Conservation (phyloP, 306 rosid species). For the Pyrus communis region DNA sequence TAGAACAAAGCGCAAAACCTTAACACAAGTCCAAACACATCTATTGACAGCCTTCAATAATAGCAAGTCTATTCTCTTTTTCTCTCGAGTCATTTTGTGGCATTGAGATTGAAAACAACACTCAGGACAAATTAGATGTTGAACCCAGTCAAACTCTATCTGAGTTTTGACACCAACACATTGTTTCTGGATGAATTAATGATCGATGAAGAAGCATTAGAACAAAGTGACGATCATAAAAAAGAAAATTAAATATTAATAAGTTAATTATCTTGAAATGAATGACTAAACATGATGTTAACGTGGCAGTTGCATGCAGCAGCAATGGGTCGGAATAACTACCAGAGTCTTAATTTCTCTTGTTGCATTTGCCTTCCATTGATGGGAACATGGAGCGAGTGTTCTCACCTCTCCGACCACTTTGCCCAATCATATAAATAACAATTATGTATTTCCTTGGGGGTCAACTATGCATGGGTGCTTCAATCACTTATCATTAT, state of each 20-base stretch:
- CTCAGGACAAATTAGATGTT: no score
- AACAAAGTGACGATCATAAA: no score
- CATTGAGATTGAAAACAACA: no score
- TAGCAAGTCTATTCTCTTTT: no score
- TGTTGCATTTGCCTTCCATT: not conserved
- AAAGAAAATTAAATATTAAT: not conserved
- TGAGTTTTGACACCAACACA: no score
- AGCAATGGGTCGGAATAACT: not conserved
- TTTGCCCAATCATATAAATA: not conserved
- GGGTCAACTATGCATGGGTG: not conserved
- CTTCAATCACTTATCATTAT: not conserved
- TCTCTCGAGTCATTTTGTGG: no score
- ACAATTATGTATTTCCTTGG: not conserved
- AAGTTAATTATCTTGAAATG: not conserved
- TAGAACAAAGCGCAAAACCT: no score
- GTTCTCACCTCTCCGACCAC: not conserved
- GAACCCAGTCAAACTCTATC: no score
- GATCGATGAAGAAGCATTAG: no score
- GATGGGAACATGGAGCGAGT: not conserved
- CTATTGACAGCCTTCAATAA: no score
- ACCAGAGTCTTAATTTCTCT: not conserved
- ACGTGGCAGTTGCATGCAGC: not conserved
- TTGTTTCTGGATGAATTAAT: no score
- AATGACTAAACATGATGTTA: not conserved
- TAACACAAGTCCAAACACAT: no score